Percentiles rank a stretch among this genome's conserved stretches.
Evolutionary conservation across 257 asterid genomes (phyloP).

Genomic region (Leptodermis oblonga): DNA sequence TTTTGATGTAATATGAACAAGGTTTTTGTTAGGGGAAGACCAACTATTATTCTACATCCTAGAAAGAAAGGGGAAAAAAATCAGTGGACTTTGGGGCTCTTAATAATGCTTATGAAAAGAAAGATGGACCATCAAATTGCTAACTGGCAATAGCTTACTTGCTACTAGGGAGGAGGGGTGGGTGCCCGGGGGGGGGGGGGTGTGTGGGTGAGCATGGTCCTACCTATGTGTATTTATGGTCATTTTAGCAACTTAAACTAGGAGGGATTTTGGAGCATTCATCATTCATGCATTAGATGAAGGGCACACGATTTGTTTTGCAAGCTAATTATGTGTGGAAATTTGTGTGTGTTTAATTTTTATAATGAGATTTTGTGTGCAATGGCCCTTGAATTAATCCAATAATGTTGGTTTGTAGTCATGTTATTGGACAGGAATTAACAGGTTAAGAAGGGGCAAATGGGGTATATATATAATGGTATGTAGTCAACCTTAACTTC

Average conservation of each 20-base stretch:
- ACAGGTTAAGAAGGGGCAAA: not conserved
- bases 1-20: constrained; percentile 15
- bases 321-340: not conserved
- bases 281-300: not conserved
- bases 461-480: too few species aligned
- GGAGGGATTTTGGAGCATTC: constrained; percentile 15
- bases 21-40: constrained; percentile 14
- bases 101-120: not conserved
- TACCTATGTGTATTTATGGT: constrained; percentile 15
- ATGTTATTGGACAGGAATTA: not conserved
- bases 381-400: not conserved
- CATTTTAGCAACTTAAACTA: constrained; percentile 9
- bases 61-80: not conserved
- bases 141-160: constrained; percentile 3
- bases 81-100: constrained; percentile 10
- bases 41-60: not conserved
- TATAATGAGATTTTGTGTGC: not conserved
- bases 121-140: not conserved
- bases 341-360: not conserved
- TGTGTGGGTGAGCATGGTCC: constrained; percentile 13
- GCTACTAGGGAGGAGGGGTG: constrained; percentile 1
- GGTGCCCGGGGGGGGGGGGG: too few species aligned
- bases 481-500: constrained; percentile 1
- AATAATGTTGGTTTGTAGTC: constrained; percentile 5
- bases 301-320: constrained; percentile 16